phyloP scores from a whole-genome alignment of 257 asterid species.

The Gardenia jasminoides region DNA sequence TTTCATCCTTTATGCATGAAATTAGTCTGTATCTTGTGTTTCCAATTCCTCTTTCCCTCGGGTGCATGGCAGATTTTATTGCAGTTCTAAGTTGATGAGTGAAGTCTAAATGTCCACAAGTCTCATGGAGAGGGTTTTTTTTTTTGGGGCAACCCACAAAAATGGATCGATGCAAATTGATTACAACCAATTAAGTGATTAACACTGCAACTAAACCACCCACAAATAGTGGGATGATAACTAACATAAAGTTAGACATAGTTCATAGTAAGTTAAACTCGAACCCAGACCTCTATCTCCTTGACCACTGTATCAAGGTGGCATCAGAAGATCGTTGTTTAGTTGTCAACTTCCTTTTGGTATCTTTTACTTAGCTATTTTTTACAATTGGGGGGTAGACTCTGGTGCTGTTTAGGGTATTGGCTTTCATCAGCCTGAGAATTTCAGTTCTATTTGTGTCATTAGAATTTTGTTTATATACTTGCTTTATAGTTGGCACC shows the following conservation, averaged over 20 bases:
- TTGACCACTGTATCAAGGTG: too few relatives aligned
- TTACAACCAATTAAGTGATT: too few relatives aligned
- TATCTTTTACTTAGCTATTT: background rate
- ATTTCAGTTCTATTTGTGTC: background rate
- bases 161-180: too few relatives aligned
- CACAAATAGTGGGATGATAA: too few relatives aligned
- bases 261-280: too few relatives aligned
- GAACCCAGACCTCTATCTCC: too few relatives aligned
- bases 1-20: background rate
- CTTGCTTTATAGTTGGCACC: background rate
- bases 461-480: background rate
- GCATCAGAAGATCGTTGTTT: background rate
- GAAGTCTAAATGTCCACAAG: background rate
- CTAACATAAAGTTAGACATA: too few relatives aligned
- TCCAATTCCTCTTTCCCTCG: background rate
- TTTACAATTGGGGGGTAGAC: background rate
- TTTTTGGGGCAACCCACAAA: too few relatives aligned
- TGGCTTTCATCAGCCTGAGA: too few relatives aligned
- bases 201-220: too few relatives aligned
- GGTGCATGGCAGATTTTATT: background rate
- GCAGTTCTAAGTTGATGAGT: background rate
- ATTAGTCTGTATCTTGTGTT: background rate
- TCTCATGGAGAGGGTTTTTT: background rate
- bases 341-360: background rate
- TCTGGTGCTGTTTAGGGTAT: background rate